Conservation (phyloP, 2,329 filamentous ascomycete species). For the Stachybotrys chlorohalonatus region DNA sequence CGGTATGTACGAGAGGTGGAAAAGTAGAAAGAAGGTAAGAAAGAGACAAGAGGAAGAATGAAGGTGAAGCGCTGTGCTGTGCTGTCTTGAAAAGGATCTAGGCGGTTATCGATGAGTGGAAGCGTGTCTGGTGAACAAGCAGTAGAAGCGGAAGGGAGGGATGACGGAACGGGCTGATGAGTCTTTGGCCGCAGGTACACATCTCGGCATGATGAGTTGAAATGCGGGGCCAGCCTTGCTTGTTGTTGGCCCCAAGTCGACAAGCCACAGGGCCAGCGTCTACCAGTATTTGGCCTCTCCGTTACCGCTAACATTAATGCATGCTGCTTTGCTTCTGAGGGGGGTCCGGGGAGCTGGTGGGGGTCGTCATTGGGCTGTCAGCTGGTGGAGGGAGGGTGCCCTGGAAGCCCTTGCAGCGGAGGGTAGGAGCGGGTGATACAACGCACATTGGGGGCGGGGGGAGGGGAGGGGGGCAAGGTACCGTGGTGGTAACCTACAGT, state of each 20-base stretch:
- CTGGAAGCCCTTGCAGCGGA: neutral
- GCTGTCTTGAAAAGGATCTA: neutral
- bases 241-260: neutral
- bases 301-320: no score
- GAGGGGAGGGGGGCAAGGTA: neutral
- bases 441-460: no score
- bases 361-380: neutral
- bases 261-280: no score
- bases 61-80: neutral
- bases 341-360: neutral
- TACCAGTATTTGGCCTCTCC: no score
- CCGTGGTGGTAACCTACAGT: neutral
- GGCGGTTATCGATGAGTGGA: constrained; percentile 10
- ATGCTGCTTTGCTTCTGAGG: neutral
- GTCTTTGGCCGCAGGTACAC: neutral
- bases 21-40: constrained; percentile 8
- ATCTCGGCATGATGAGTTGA: neutral
- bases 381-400: neutral
- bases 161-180: neutral
- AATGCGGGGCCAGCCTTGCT: neutral
- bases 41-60: constrained; percentile 6
- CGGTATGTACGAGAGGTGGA: constrained; percentile 8
- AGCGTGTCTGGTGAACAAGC: neutral
- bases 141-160: neutral
- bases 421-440: no score